Percentiles rank a stretch among this genome's conserved stretches.
Conservation (phyloP, 176 grass and related monocot genomes). For the Typha latifolia region DNA sequence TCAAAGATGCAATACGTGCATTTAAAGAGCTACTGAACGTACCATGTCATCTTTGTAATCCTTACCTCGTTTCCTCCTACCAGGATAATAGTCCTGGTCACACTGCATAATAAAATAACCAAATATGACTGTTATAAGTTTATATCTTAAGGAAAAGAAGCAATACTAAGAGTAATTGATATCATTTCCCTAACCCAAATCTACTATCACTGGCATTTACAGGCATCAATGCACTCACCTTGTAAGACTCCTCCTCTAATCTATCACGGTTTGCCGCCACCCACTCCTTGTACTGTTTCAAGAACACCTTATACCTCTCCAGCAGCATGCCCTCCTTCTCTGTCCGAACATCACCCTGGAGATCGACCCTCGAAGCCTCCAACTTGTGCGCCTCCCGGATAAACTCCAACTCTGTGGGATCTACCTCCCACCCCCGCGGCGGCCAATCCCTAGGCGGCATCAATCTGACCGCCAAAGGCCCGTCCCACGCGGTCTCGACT, state of each 20-base stretch:
- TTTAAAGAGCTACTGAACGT: conserved; percentile 30
- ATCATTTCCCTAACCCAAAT: too few relatives aligned
- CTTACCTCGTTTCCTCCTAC: conserved; percentile 90
- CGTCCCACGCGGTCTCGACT: conserved; percentile 67
- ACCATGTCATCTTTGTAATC: conserved; percentile 95
- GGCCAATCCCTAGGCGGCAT: conserved; percentile 91
- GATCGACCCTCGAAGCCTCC: conserved; percentile 60
- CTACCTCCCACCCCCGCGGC: conserved; percentile 76
- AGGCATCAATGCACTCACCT: conserved; percentile 28
- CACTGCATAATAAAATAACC: conserved; percentile 41
- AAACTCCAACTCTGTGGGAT: conserved; percentile 69
- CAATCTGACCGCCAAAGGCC: conserved; percentile 45
- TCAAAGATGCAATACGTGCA: not conserved
- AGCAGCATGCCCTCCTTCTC: conserved; percentile 43
- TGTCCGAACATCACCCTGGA: conserved; percentile 35
- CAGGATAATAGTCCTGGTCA: conserved; percentile 98
- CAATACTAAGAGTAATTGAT: not conserved
- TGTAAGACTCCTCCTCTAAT: conserved; percentile 77
- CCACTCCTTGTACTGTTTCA: conserved; percentile 97
- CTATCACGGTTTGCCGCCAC: conserved; percentile 63
- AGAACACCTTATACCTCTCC: conserved; percentile 71
- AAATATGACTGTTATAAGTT: not conserved
- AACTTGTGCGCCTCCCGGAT: conserved; percentile 72
- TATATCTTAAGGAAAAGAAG: not conserved
- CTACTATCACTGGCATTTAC: not conserved